These are phyloP conservation scores for Nemania abortiva DNA, from an alignment of 2,329 filamentous ascomycete genomes.

Conservation along the genomic window DNA sequence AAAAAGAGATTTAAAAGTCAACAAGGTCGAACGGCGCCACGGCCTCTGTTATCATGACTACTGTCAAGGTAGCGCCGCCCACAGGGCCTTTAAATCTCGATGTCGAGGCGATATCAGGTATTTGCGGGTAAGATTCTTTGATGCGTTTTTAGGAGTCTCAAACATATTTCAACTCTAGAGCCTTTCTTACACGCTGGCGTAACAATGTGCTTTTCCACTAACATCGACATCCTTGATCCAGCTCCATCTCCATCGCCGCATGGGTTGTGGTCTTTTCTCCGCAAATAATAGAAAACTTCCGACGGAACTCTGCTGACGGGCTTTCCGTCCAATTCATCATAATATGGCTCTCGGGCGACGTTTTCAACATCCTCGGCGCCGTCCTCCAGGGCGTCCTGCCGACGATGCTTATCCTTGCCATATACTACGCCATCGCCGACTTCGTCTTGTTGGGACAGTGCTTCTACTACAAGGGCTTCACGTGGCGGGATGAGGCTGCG, in stretches of 20 bases:
- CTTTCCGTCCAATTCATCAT: conserved; percentile 92
- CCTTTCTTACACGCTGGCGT: background rate
- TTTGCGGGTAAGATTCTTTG: conserved; percentile 75
- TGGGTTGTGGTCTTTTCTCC: conserved; percentile 99
- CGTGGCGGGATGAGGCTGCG: conserved; percentile 67
- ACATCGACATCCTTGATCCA: conserved; percentile 52
- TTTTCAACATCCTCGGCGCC: conserved; percentile 96
- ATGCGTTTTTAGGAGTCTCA: background rate
- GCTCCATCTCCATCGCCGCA: conserved; percentile 95
- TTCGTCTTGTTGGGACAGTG: conserved; percentile 89
- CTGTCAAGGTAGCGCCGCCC: conserved; percentile 63
- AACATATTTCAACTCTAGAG: background rate
- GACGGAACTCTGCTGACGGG: conserved; percentile 84
- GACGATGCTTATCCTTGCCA: conserved; percentile 93
- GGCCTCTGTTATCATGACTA: background rate
- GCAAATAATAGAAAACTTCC: conserved; percentile 96
- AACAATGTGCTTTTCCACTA: conserved; percentile 12
- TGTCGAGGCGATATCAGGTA: conserved; percentile 91
- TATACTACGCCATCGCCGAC: conserved; percentile 94
- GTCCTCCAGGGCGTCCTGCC: conserved; percentile 91
- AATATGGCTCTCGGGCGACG: conserved; percentile 92
- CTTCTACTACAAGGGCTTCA: conserved; percentile 95
- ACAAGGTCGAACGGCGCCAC: background rate
- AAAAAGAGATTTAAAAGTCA: background rate
- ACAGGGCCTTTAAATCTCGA: conserved; percentile 76